These are phyloP conservation scores for Papiliotrema terrestris DNA, from an alignment of 1,284 basidiomycete species.

Conservation along the genomic window DNA sequence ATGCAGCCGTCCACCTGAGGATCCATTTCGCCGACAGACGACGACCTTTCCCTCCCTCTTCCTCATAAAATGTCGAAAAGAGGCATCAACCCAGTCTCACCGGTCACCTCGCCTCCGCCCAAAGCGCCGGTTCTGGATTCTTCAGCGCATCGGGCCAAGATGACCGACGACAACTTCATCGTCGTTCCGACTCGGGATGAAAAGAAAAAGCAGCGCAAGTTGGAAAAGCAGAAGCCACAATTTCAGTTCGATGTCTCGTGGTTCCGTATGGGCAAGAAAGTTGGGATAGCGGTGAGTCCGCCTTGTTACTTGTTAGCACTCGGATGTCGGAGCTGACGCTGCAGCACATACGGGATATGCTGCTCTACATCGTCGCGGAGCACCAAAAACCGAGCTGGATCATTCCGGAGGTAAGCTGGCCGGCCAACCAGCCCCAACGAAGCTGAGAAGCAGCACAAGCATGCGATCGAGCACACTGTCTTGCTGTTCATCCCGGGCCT, in stretches of 20 bases:
- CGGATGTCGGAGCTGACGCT: neutral
- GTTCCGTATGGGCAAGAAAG: conserved; percentile 65
- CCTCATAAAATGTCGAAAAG: conserved; percentile 1
- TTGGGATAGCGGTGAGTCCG: conserved; percentile 67
- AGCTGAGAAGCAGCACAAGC: conserved; percentile 58
- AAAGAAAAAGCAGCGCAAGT: conserved; percentile 70
- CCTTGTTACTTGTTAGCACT: too few relatives aligned
- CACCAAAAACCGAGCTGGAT: conserved; percentile 78
- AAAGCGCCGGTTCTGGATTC: neutral
- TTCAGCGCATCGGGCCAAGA: neutral
- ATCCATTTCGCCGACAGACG: too few relatives aligned
- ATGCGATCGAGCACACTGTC: conserved; percentile 70
- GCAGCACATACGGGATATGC: conserved; percentile 79
- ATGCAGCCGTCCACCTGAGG: too few relatives aligned
- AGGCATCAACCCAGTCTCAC: neutral
- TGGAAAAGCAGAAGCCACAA: conserved; percentile 62
- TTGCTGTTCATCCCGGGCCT: conserved; percentile 76
- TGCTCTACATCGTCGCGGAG: conserved; percentile 75
- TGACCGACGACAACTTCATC: conserved; percentile 55
- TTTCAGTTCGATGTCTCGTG: conserved; percentile 76
- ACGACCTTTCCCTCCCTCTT: neutral
- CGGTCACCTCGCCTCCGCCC: neutral
- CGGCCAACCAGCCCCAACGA: neutral
- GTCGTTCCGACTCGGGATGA: conserved; percentile 58
- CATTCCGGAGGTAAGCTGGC: conserved; percentile 62